Evolutionary conservation across 2,329 filamentous ascomycete species (phyloP).

Genomic region (Penicillium polonicum): DNA sequence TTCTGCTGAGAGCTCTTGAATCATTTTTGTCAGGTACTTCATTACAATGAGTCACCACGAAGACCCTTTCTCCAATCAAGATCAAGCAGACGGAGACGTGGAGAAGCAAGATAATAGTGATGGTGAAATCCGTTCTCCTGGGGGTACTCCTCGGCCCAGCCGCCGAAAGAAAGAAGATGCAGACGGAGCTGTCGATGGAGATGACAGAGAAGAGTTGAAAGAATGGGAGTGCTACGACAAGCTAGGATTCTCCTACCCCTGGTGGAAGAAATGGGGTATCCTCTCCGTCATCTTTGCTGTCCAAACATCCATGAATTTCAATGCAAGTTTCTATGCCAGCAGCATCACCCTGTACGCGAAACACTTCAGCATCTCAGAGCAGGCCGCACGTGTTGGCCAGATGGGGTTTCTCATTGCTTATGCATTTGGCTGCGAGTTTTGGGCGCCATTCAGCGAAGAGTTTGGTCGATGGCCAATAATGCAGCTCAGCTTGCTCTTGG

Average conservation of each 20-base stretch:
- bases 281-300: slow-evolving; percentile 67
- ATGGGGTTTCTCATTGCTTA: slow-evolving; percentile 76
- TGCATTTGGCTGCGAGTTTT: slow-evolving; percentile 81
- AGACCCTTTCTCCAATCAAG: slow-evolving; percentile 1
- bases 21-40: not conserved
- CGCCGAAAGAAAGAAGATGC: slow-evolving; percentile 13
- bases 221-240: slow-evolving; percentile 63
- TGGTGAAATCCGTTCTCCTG: slow-evolving; percentile 13
- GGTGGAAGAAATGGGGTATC: slow-evolving; percentile 68
- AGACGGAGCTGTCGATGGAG: slow-evolving; percentile 8
- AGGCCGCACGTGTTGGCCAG: slow-evolving; percentile 68
- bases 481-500: slow-evolving; percentile 68
- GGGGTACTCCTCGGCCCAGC: slow-evolving; percentile 9
- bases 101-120: slow-evolving; percentile 21
- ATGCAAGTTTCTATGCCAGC: slow-evolving; percentile 70
- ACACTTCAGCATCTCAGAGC: slow-evolving; percentile 65
- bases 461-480: slow-evolving; percentile 73
- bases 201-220: slow-evolving; percentile 41
- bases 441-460: slow-evolving; percentile 84
- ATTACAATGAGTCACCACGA: slow-evolving; percentile 15
- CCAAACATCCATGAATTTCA: slow-evolving; percentile 75
- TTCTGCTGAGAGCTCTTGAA: not conserved
- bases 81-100: slow-evolving; percentile 12
- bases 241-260: slow-evolving; percentile 61
- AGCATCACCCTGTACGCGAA: slow-evolving; percentile 61